Percentiles rank a stretch among this genome's conserved stretches.
Evolutionary conservation across 768 basidiomycete genomes (phyloP).

Genomic region (Trametes coccinea): DNA sequence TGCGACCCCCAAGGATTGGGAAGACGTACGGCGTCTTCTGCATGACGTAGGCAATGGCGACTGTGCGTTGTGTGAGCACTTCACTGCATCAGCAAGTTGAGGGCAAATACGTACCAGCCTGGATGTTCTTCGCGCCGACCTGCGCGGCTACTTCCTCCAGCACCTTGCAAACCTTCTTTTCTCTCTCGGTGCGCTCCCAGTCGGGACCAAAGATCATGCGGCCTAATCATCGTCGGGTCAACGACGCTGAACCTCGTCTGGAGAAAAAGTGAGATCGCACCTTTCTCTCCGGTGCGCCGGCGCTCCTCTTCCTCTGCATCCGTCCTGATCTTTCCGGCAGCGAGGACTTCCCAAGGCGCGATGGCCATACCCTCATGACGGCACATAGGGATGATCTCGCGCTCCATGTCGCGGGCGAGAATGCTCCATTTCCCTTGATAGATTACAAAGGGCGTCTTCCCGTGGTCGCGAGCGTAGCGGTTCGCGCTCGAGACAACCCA

Average conservation of each 20-base stretch:
- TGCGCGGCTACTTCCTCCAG: constrained; percentile 53
- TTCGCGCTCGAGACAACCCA: constrained; percentile 41
- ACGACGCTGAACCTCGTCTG: not conserved
- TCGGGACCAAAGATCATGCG: constrained; percentile 32
- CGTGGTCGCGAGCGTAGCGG: constrained; percentile 39
- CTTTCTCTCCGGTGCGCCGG: constrained; percentile 35
- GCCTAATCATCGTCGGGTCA: constrained; percentile 23
- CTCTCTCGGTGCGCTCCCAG: constrained; percentile 50
- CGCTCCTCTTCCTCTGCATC: constrained; percentile 39
- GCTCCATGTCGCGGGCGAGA: constrained; percentile 41
- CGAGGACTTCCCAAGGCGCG: constrained; percentile 46
- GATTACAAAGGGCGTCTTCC: constrained; percentile 43
- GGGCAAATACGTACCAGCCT: constrained; percentile 48
- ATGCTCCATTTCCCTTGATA: constrained; percentile 42
- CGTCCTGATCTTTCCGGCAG: constrained; percentile 41
- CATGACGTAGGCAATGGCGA: constrained; percentile 56
- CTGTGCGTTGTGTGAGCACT: too few species aligned
- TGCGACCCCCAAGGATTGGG: constrained; percentile 53
- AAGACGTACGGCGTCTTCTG: constrained; percentile 56
- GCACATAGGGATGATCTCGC: constrained; percentile 42
- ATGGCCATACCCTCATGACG: constrained; percentile 32
- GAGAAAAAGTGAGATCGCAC: constrained; percentile 18
- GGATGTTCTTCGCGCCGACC: constrained; percentile 48
- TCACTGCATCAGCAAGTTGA: too few species aligned
- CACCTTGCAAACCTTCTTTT: constrained; percentile 43